A percentile compares a stretch with the other conserved stretches of the same genome.
phyloP scores from a whole-genome alignment of 2,329 filamentous ascomycete genomes.

The Aspergillus sp. region DNA sequence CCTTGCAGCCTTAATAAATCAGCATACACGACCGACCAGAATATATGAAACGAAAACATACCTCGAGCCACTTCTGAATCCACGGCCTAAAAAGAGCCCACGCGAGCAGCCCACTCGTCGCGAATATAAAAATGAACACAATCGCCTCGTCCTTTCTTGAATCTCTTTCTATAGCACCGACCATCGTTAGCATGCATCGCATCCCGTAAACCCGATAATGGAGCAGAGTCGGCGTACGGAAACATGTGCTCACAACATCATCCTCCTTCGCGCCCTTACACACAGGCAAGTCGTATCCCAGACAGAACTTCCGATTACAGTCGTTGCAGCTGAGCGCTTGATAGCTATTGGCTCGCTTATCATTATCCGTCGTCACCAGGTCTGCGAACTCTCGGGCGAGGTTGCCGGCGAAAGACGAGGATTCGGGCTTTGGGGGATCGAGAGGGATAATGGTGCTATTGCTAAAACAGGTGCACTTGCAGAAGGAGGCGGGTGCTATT shows the following conservation, averaged over 20 bases:
- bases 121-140: conserved; percentile 59
- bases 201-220: neutral
- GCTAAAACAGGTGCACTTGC: conserved; percentile 64
- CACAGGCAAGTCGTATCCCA: conserved; percentile 55
- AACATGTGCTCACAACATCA: conserved; percentile 60
- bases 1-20: conserved; percentile 34
- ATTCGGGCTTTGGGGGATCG: conserved; percentile 34
- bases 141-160: conserved; percentile 61
- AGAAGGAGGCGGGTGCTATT: conserved; percentile 54
- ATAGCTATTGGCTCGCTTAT: conserved; percentile 29
- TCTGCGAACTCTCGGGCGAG: conserved; percentile 11
- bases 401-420: conserved; percentile 14
- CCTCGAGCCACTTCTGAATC: conserved; percentile 51
- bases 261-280: conserved; percentile 58
- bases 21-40: neutral
- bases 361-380: conserved; percentile 11
- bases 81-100: conserved; percentile 57
- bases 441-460: conserved; percentile 64
- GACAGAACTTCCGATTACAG: conserved; percentile 61
- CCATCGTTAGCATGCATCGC: conserved; percentile 16
- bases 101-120: conserved; percentile 53
- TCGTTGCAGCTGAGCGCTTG: conserved; percentile 53
- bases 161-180: conserved; percentile 45
- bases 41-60: conserved; percentile 19
- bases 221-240: conserved; percentile 42